Base-by-base conservation (phyloP, 495 filamentous ascomycete species). In the Penicillium longicatenatum region DNA sequence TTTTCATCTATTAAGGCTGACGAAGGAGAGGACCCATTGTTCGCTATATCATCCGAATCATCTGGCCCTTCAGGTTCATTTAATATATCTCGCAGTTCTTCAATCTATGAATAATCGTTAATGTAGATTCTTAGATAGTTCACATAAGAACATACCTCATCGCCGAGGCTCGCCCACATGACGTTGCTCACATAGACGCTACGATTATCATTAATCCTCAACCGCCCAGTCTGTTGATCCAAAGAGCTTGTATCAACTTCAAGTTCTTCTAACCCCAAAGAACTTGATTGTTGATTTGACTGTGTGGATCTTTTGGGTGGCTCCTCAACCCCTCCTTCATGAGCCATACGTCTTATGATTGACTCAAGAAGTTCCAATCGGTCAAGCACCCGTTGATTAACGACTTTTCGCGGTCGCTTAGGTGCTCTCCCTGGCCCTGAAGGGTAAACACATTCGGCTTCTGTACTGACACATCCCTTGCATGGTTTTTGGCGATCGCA, bases 151-250 rank as follows among this genome's bases (percentile, higher is more conserved):
- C 65, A 53, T 64, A 88, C 89, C 78, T 94, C 90, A 54, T 89
- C 87, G 48, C 82, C 86, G 42, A 93, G 73, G 43, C 78, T 86
- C 19, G 85, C 84, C 91, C 89, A 93, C 53, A 93, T 88, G 12
- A 82, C 84, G 64, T 84, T 90, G 65, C 86, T 90, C 60, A 93
- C 84, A 70, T 93, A 93, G 57, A 87, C 76, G 53, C 82, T 86
- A 57, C 81, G 83, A 6, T 84, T 85, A 45, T 91, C 86, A 53
- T 86, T 86, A 35, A 93, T 74, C 6, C 90, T 84, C 50, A 95
- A 66, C 49, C 89, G 79, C 22, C 91, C 90, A 59, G 91, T 82
- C 47, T 52, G 52, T 10, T 52, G 35, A 14, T 55, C 52, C 2
- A 55, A 11, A 22, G 19, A 11, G 29, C 26, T 50, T 16, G 43